Percentiles rank a stretch among this genome's conserved stretches.
Conservation (phyloP, 2,329 filamentous ascomycete species). For the Incumbomyces lentus region DNA sequence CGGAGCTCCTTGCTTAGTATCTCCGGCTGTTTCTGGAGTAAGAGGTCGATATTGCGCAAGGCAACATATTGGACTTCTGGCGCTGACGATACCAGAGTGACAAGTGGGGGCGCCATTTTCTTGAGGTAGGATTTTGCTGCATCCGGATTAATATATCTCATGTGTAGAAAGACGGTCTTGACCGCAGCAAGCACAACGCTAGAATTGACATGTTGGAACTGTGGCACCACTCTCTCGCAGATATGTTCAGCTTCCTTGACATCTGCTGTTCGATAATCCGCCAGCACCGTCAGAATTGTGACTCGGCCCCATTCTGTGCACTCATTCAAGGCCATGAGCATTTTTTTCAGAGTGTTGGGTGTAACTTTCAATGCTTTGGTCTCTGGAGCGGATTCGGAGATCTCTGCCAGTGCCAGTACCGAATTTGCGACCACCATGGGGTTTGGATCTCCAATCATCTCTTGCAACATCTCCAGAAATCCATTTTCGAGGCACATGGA, state of each 20-base stretch:
- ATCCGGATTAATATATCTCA: conserved; percentile 72
- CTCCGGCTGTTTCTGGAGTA: conserved; percentile 90
- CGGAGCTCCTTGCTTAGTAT: conserved; percentile 95
- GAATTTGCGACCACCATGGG: conserved; percentile 99
- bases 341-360: conserved; percentile 76
- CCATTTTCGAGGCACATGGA: conserved; percentile 91
- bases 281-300: conserved; percentile 79
- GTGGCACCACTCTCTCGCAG: conserved; percentile 87
- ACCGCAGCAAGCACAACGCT: conserved; percentile 95
- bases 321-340: conserved; percentile 91
- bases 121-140: conserved; percentile 77
- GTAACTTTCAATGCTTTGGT: conserved; percentile 79
- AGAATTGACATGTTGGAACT: conserved; percentile 97
- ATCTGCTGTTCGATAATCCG: conserved; percentile 77
- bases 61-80: conserved; percentile 98
- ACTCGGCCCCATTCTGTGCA: conserved; percentile 98
- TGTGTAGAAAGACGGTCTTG: conserved; percentile 94
- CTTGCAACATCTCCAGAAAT: conserved; percentile 85
- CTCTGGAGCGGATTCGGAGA: conserved; percentile 80
- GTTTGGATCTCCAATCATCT: conserved; percentile 93
- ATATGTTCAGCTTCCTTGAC: conserved; percentile 96
- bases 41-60: conserved; percentile 85
- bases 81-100: conserved; percentile 88
- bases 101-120: conserved; percentile 96
- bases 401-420: conserved; percentile 86